Evolutionary conservation across 768 basidiomycete species (phyloP).

Genomic region (Russula dissimulans): DNA sequence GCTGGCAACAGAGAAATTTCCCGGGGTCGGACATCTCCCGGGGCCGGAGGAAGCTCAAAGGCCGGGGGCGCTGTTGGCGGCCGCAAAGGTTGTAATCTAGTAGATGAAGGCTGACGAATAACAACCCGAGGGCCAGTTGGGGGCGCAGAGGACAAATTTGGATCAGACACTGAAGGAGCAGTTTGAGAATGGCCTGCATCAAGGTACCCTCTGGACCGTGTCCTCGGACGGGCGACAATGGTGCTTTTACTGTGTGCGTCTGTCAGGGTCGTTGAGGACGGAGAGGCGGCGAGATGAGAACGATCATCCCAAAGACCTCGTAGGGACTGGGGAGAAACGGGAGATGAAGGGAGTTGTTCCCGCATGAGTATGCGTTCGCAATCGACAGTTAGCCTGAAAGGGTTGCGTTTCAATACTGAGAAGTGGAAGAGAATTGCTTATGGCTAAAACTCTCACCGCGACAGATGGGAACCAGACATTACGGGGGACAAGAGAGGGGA

Average conservation of each 20-base stretch:
- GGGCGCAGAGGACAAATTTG: not conserved
- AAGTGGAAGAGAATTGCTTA: not conserved
- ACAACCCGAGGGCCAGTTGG: constrained; percentile 7
- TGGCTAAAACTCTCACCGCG: constrained; percentile 9
- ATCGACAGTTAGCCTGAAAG: constrained; percentile 13
- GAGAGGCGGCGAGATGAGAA: constrained; percentile 8
- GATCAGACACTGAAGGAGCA: not conserved
- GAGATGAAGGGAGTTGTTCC: constrained; percentile 2
- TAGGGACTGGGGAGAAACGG: constrained; percentile 2
- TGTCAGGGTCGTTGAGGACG: constrained; percentile 16
- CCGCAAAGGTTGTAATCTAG: not conserved
- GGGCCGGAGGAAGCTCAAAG: constrained; percentile 11
- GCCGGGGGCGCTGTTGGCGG: constrained; percentile 9
- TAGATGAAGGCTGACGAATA: constrained; percentile 18
- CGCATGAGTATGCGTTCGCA: constrained; percentile 13
- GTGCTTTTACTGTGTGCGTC: not conserved
- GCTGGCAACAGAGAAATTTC: constrained; percentile 11
- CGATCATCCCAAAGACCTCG: not conserved
- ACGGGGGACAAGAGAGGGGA: constrained; percentile 12
- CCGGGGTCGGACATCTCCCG: not conserved
- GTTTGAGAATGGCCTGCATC: constrained; percentile 2
- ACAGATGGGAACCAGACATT: constrained; percentile 2
- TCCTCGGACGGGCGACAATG: not conserved
- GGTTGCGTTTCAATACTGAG: not conserved
- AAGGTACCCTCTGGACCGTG: constrained; percentile 15